Percentiles rank a stretch among this genome's conserved stretches.
phyloP scores from a whole-genome alignment of 2,329 filamentous ascomycete species.

The Hortaea sp. region DNA sequence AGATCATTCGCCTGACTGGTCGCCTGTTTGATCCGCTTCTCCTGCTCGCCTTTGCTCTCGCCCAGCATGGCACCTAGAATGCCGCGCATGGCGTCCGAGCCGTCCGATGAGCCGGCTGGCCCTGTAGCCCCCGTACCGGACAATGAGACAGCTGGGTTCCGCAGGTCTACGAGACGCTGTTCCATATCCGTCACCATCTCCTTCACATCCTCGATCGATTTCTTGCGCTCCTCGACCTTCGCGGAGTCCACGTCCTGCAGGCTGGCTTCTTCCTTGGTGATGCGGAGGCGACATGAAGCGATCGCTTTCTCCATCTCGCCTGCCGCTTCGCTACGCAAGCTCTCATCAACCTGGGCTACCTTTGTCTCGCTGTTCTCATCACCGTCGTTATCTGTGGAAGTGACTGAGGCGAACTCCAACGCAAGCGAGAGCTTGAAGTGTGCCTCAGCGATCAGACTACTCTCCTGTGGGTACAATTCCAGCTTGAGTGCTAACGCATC shows the following conservation, averaged over 20 bases:
- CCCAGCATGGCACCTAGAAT: slow-evolving; percentile 56
- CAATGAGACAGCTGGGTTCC: slow-evolving; percentile 51
- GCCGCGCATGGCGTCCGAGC: slow-evolving; percentile 41
- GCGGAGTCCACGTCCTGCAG: slow-evolving; percentile 41
- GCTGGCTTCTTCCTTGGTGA: slow-evolving; percentile 59
- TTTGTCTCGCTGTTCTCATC: slow-evolving; percentile 28
- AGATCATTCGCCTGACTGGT: slow-evolving; percentile 66
- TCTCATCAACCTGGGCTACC: slow-evolving; percentile 50
- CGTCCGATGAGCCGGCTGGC: slow-evolving; percentile 35
- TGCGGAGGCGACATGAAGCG: slow-evolving; percentile 58
- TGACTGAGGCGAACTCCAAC: slow-evolving; percentile 80
- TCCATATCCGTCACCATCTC: slow-evolving; percentile 73
- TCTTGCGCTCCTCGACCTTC: slow-evolving; percentile 50
- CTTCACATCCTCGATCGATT: slow-evolving; percentile 61
- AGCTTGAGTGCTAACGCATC: slow-evolving; percentile 70
- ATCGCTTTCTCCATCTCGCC: slow-evolving; percentile 65
- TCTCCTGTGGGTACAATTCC: slow-evolving; percentile 67
- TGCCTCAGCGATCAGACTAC: slow-evolving; percentile 80
- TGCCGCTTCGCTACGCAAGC: slow-evolving; percentile 60
- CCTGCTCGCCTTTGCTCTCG: slow-evolving; percentile 49
- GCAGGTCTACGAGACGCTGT: slow-evolving; percentile 61
- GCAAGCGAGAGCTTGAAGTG: slow-evolving; percentile 95
- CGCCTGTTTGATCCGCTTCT: slow-evolving; percentile 59
- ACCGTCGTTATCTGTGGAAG: slow-evolving; percentile 42
- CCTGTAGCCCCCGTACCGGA: slow-evolving; percentile 29